Base-by-base conservation (phyloP, 176 grass and related monocot species). In the Zoysia japonica region DNA sequence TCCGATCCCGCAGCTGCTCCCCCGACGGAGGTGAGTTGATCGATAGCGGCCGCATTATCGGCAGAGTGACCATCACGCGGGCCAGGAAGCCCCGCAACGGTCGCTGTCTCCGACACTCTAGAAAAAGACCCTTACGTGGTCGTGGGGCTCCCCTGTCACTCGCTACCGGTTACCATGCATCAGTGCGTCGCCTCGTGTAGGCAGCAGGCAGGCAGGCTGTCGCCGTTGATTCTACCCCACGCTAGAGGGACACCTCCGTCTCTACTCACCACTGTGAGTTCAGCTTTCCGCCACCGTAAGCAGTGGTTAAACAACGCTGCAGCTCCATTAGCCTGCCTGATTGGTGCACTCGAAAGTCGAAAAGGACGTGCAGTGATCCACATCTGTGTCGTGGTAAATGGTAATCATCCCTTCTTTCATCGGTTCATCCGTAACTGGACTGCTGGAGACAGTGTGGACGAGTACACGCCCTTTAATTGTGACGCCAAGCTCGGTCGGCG, bases 181-280 rank as follows among this genome's bases (percentile, higher is more conserved):
- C 43, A 0, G 11, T 9, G 1, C 20, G 12, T 28, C 59, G 4
- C 9, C 19, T 61, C 59, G 20, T 61, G 59, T 10, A 61, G 59
- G 59, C 52, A 61, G 43, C 45, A 45, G 43, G 65, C 11, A 52
- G 82, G 74, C 52, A 61, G 43, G 11, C 61, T 74, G 77, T 80
- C 84, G 36, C 51, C 36, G 77, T 80, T 51, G 70, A 59, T 80
- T 74, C 70, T 61, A 28, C 70, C 1, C 63, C 50, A 86, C 66
- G 70, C 11, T 3, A 49, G n/a, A 8, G 61, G 28, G 28, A 28
- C 28, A 53, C 37, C 76, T 53, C 51, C 37, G 16, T 12, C 4
- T 46, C 17, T 17, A 65, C 38, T 28, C 28, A 28, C 28, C 28
- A 56, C 54, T 56, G 16, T 2, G 5, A 28, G 28, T 28, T 28